A percentile compares a stretch with the other conserved stretches of the same genome.
Evolutionary conservation across 208 protist genomes (phyloP).

Genomic region (Vickermania ingenoplastis): DNA sequence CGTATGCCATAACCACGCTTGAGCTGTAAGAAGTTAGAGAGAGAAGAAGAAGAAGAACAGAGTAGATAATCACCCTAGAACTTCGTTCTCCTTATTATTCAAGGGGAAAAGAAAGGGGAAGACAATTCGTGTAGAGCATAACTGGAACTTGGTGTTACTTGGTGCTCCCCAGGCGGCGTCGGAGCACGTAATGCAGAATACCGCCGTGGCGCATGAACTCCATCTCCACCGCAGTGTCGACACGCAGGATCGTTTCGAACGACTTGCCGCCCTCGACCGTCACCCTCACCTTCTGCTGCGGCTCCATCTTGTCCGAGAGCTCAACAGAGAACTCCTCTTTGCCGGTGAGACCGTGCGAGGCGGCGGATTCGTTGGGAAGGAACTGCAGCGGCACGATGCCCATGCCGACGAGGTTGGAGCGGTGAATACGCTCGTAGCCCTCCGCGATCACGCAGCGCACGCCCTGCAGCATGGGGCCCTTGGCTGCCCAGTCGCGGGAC

Average conservation of each 20-base stretch:
- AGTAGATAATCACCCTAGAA: no score
- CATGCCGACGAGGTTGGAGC: conserved; percentile 94
- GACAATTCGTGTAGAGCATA: no score
- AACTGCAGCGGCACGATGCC: conserved; percentile 95
- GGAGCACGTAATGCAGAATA: conserved; percentile 92
- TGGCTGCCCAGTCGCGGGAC: conserved; percentile 96
- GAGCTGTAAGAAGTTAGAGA: no score
- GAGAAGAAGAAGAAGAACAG: no score
- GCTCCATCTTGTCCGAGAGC: conserved; percentile 68
- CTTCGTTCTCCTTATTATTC: no score
- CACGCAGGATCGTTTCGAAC: conserved; percentile 85
- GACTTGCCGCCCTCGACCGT: conserved; percentile 71
- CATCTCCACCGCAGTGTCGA: conserved; percentile 93
- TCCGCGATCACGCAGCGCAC: conserved; percentile 91
- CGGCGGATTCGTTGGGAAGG: conserved; percentile 72
- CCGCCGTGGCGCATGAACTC: conserved; percentile 91
- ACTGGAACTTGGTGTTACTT: no score
- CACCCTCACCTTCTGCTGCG: conserved; percentile 82
- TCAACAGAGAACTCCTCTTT: conserved; percentile 89
- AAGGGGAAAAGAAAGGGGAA: no score
- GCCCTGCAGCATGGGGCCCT: conserved; percentile 92
- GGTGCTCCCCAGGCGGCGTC: conserved; percentile 53
- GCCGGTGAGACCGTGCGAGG: conserved; percentile 86
- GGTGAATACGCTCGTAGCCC: conserved; percentile 93
- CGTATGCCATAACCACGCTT: no score